phyloP scores from a whole-genome alignment of 2,329 filamentous ascomycete species.

The Hypoxylon sp. region DNA sequence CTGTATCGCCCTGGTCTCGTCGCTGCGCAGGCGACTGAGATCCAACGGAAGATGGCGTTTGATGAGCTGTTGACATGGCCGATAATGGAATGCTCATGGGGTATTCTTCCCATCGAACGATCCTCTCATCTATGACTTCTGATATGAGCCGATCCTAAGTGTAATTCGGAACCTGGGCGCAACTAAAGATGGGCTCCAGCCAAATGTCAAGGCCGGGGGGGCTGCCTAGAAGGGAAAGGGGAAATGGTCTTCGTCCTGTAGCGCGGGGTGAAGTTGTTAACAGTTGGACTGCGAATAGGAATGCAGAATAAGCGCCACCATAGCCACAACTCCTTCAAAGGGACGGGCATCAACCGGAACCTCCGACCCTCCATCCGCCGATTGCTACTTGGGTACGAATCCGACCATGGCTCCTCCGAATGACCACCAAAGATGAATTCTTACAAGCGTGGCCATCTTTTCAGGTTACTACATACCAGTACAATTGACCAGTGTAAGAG shows the following conservation, averaged over 20 bases:
- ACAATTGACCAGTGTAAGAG: too few relatives aligned
- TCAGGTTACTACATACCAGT: too few relatives aligned
- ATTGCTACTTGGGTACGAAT: not conserved
- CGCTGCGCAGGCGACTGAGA: slow-evolving; percentile 10
- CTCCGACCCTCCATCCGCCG: slow-evolving; percentile 3
- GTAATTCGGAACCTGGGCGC: not conserved
- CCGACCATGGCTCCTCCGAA: not conserved
- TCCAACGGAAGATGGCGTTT: slow-evolving; percentile 5
- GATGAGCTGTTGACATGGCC: slow-evolving; percentile 13
- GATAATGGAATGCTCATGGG: slow-evolving; percentile 4
- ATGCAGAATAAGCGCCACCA: not conserved
- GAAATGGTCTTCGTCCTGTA: not conserved
- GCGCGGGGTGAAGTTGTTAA: not conserved
- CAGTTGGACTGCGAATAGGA: not conserved
- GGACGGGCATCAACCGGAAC: slow-evolving; percentile 9
- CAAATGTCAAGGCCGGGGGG: too few relatives aligned
- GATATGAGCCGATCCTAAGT: not conserved
- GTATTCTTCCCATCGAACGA: slow-evolving; percentile 9
- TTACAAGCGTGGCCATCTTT: too few relatives aligned
- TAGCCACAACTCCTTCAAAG: not conserved
- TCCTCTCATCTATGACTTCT: slow-evolving; percentile 7
- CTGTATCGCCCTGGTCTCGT: slow-evolving; percentile 8
- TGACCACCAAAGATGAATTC: too few relatives aligned
- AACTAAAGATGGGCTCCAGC: not conserved
- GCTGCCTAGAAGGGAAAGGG: not conserved